A percentile compares a stretch with the other conserved stretches of the same genome.
phyloP scores from a whole-genome alignment of 768 basidiomycete species.

The Auriscalpium microsporum region DNA sequence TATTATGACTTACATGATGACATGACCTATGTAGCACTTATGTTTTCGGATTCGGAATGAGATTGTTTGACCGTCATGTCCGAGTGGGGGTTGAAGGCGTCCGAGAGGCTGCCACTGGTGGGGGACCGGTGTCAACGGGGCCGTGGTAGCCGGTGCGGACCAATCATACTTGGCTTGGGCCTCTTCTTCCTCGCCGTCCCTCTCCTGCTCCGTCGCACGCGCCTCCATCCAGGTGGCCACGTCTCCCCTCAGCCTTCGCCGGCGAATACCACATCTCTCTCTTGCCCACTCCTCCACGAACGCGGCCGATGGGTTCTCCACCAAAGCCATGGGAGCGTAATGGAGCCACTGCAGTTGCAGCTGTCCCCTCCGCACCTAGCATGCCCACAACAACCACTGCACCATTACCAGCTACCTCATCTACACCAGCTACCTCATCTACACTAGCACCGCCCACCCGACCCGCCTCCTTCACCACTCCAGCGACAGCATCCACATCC shows the following conservation, averaged over 20 bases:
- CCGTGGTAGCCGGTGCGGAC: no score
- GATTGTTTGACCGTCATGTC: no score
- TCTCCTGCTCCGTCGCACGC: background rate
- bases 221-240: background rate
- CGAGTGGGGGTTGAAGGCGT: no score
- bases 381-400: background rate
- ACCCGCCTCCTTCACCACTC: slow-evolving; percentile 40
- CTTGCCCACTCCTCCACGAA: no score
- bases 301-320: slow-evolving; percentile 68
- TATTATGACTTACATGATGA: no score
- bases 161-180: no score
- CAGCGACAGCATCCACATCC: slow-evolving; percentile 22
- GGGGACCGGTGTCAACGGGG: no score
- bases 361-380: background rate
- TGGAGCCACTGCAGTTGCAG: slow-evolving; percentile 20
- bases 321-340: slow-evolving; percentile 85
- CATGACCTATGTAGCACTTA: no score
- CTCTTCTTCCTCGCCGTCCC: no score
- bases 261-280: no score
- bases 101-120: no score
- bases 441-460: slow-evolving; percentile 49
- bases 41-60: no score
- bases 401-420: slow-evolving; percentile 2
- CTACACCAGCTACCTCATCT: slow-evolving; percentile 15
- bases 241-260: background rate